Conservation (phyloP, 73 alveolate species). For the Tetrahymena malaccensis region DNA sequence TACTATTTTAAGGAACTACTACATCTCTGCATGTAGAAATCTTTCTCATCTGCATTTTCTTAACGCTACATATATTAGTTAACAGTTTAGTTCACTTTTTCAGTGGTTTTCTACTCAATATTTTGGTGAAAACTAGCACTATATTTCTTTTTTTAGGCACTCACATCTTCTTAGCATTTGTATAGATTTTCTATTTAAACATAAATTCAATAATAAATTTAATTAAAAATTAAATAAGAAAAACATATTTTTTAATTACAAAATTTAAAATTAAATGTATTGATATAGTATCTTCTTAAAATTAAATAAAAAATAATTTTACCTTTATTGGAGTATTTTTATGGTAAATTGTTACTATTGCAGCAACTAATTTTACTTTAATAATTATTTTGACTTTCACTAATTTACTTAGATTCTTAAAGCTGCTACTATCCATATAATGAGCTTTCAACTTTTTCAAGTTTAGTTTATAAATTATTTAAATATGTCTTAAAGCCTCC, state of each 20-base stretch:
- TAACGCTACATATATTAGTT: not conserved
- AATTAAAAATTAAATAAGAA: too few species aligned
- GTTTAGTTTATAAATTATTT: not conserved
- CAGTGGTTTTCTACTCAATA: not conserved
- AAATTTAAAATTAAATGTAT: too few species aligned
- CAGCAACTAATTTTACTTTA: not conserved
- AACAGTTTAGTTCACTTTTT: not conserved
- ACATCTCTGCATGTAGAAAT: not conserved
- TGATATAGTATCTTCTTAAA: too few species aligned
- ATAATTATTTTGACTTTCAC: not conserved
- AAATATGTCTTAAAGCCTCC: not conserved
- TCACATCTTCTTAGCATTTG: not conserved
- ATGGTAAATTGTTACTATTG: too few species aligned
- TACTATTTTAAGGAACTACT: not conserved
- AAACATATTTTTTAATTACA: too few species aligned
- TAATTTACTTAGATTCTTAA: not conserved
- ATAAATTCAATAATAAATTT: too few species aligned
- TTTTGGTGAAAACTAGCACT: not conserved
- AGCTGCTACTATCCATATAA: not conserved
- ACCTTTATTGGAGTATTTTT: not conserved
- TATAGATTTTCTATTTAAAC: not conserved
- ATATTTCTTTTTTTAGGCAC: not conserved
- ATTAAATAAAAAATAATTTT: too few species aligned
- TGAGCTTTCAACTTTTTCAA: not conserved
- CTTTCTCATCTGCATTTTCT: not conserved